Evolutionary conservation across 148 eudicot genomes (phyloP).

Genomic region (Oxyria digyna): DNA sequence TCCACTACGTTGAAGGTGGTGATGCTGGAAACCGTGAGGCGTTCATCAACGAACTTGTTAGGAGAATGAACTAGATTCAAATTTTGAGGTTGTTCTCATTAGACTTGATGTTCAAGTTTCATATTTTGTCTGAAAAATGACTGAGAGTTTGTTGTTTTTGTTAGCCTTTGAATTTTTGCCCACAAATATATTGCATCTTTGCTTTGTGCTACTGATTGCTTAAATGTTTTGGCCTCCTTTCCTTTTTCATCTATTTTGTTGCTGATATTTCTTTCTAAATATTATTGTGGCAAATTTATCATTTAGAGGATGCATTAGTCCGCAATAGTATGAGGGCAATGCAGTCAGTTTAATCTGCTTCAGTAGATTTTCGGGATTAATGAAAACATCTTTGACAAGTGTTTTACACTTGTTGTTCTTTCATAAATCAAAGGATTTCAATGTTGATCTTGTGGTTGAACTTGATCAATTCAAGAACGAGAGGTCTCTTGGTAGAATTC

Average conservation of each 20-base stretch:
- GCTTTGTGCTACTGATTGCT: neutral
- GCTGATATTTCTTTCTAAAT: no score
- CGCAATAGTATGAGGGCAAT: no score
- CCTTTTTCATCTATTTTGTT: no score
- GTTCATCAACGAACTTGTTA: slow-evolving; percentile 49
- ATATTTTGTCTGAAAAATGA: neutral
- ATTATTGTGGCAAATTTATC: no score
- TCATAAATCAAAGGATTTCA: no score
- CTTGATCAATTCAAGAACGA: slow-evolving; percentile 53
- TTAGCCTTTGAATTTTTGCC: neutral
- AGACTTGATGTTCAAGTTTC: neutral
- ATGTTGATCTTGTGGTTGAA: slow-evolving; percentile 54
- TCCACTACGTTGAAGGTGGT: slow-evolving; percentile 65
- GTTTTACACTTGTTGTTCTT: no score
- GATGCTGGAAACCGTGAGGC: slow-evolving; percentile 65
- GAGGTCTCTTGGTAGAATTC: slow-evolving; percentile 23
- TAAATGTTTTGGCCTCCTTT: neutral
- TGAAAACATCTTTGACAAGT: no score
- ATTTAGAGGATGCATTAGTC: no score
- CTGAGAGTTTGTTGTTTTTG: neutral
- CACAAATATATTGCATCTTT: neutral
- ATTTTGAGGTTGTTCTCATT: neutral
- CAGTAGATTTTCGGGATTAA: no score
- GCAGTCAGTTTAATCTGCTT: no score
- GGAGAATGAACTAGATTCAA: slow-evolving; percentile 60